A percentile compares a stretch with the other conserved stretches of the same genome.
Evolutionary conservation across 352 stramenopile genomes (phyloP).

Genomic region (Plasmopara viticola): DNA sequence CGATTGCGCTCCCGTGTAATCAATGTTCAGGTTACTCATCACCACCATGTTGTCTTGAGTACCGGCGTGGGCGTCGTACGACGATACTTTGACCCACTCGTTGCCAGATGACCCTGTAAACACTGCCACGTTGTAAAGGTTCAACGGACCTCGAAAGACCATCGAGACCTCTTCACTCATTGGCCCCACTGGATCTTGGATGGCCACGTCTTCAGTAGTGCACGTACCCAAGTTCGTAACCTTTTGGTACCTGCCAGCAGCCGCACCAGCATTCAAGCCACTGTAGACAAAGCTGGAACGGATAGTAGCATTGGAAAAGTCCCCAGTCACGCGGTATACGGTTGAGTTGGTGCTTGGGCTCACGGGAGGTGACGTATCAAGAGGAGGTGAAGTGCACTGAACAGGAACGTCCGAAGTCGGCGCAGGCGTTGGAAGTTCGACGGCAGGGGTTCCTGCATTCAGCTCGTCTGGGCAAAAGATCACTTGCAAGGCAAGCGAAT

Average conservation of each 20-base stretch:
- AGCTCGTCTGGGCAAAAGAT: slow-evolving; percentile 35
- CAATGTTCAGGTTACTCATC: slow-evolving; percentile 59
- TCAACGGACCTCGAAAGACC: slow-evolving; percentile 52
- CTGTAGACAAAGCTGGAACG: slow-evolving; percentile 45
- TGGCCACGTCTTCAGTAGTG: slow-evolving; percentile 26
- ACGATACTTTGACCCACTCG: slow-evolving; percentile 43
- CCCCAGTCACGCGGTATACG: slow-evolving; percentile 6
- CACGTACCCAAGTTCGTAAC: slow-evolving; percentile 33
- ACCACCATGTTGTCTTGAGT: slow-evolving; percentile 48
- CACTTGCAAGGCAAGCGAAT: slow-evolving; percentile 30
- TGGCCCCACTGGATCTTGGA: slow-evolving; percentile 35
- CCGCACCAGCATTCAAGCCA: slow-evolving; percentile 31
- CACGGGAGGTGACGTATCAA: slow-evolving; percentile 4
- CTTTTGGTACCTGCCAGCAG: slow-evolving; percentile 37
- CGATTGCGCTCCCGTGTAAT: slow-evolving; percentile 36
- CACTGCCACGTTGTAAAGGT: slow-evolving; percentile 56
- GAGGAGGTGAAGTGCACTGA: neutral
- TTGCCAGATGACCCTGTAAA: slow-evolving; percentile 23
- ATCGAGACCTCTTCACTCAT: slow-evolving; percentile 50
- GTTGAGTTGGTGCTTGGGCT: neutral
- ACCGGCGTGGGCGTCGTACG: slow-evolving; percentile 25
- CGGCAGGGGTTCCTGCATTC: neutral
- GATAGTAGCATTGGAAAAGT: slow-evolving; percentile 37
- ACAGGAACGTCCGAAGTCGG: slow-evolving; percentile 2
- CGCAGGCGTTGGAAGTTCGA: neutral